Evolutionary conservation across 306 rosid genomes (phyloP).

Genomic region (Citrullus colocynthis): DNA sequence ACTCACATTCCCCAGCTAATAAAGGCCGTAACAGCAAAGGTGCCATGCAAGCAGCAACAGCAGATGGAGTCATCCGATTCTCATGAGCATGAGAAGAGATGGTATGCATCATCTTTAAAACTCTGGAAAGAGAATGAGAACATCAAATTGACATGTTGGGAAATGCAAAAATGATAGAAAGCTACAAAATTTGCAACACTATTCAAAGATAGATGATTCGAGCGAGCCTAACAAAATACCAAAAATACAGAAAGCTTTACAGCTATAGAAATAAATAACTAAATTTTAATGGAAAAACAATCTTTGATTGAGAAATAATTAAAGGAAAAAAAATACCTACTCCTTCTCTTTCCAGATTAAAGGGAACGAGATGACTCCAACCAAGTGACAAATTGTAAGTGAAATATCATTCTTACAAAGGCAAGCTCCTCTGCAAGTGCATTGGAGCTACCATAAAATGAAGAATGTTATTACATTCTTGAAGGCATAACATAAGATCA

Average conservation of each 20-base stretch:
- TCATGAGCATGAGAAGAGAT: conserved; percentile 72
- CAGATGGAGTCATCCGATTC: conserved; percentile 93
- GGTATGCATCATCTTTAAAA: conserved; percentile 90
- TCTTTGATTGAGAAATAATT: neutral
- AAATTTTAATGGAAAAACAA: neutral
- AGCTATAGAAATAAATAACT: neutral
- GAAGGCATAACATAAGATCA: neutral
- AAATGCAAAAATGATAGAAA: neutral
- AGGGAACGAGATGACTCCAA: neutral
- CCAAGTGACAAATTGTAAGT: neutral
- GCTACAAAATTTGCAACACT: neutral
- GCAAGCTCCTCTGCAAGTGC: neutral
- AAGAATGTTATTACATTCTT: neutral
- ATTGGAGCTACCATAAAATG: neutral
- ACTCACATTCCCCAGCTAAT: conserved; percentile 92
- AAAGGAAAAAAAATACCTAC: neutral
- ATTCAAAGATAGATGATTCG: neutral
- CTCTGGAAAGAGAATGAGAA: conserved; percentile 34
- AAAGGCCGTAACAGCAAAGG: conserved; percentile 94
- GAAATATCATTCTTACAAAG: neutral
- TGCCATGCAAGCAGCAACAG: conserved; percentile 99
- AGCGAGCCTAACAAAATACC: neutral
- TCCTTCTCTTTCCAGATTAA: neutral
- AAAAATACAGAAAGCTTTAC: neutral
- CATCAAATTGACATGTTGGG: neutral